Percentiles rank a stretch among this genome's conserved stretches.
Conservation (phyloP, 345 rosid species). For the Citrus reticulata region DNA sequence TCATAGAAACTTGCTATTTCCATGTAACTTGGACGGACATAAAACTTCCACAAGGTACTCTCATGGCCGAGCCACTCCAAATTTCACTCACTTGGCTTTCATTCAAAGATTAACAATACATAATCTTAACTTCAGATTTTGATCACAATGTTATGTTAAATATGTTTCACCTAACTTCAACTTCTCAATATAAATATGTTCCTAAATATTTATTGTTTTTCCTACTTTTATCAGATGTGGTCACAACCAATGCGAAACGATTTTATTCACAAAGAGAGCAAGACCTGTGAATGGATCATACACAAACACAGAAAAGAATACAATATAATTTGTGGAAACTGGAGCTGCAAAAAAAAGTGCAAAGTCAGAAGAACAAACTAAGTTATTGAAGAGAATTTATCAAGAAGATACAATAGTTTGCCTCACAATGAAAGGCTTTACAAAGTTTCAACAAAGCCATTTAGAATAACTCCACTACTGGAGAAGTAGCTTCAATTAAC, state of each 20-base stretch:
- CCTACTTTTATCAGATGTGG: background rate
- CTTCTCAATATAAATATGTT: background rate
- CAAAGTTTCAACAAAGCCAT: background rate
- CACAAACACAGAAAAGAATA: background rate
- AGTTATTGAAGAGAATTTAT: background rate
- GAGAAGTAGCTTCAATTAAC: background rate
- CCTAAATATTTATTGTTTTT: background rate
- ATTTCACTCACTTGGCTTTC: background rate
- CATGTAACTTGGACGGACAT: background rate
- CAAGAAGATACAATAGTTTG: background rate
- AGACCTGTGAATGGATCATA: background rate
- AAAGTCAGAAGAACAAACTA: background rate
- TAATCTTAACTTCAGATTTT: background rate
- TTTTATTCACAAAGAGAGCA: background rate
- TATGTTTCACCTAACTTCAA: background rate
- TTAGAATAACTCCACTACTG: background rate
- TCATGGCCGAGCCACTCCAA: background rate
- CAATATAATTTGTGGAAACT: background rate
- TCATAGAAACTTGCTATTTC: background rate
- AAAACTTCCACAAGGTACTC: background rate
- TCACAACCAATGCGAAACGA: background rate
- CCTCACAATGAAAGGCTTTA: constrained; percentile 7
- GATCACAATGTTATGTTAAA: background rate
- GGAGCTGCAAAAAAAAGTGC: constrained; percentile 1
- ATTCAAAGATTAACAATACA: background rate